A percentile compares a stretch with the other conserved stretches of the same genome.
Conservation (phyloP, 306 rosid species). For the Alnus rubra region DNA sequence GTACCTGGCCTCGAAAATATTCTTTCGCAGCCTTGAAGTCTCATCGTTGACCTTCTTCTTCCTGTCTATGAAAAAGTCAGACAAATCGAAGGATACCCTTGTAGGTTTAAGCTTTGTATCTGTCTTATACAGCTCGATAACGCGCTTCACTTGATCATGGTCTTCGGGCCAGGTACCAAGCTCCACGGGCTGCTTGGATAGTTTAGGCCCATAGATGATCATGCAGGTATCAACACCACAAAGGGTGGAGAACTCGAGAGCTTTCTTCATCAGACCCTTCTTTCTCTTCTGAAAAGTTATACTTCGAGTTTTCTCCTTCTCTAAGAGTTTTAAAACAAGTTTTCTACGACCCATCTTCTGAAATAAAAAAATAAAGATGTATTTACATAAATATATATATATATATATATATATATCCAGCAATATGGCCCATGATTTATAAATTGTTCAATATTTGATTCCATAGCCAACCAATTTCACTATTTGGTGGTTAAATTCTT, state of each 20-base stretch:
- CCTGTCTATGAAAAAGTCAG: conserved; percentile 14
- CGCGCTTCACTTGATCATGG: neutral
- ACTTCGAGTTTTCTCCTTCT: conserved; percentile 16
- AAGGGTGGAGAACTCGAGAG: conserved; percentile 6
- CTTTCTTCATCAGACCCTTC: conserved; percentile 21
- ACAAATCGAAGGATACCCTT: neutral
- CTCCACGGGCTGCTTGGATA: neutral
- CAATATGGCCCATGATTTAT: no score
- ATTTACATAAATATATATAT: neutral
- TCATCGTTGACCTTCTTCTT: conserved; percentile 14
- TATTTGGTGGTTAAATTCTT: no score
- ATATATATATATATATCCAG: no score
- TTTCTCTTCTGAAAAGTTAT: conserved; percentile 10
- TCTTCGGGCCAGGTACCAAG: conserved; percentile 21
- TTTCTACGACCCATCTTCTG: conserved; percentile 31
- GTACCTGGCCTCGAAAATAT: conserved; percentile 6
- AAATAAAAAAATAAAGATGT: neutral
- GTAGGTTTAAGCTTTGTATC: conserved; percentile 3
- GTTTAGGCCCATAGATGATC: conserved; percentile 4
- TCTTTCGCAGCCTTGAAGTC: conserved; percentile 12
- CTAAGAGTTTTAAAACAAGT: neutral
- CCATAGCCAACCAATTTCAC: neutral
- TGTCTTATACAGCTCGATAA: neutral
- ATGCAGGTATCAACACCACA: conserved; percentile 14
- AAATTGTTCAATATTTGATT: neutral